Base-by-base conservation (phyloP, 345 rosid genomes). In the Adansonia digitata region DNA sequence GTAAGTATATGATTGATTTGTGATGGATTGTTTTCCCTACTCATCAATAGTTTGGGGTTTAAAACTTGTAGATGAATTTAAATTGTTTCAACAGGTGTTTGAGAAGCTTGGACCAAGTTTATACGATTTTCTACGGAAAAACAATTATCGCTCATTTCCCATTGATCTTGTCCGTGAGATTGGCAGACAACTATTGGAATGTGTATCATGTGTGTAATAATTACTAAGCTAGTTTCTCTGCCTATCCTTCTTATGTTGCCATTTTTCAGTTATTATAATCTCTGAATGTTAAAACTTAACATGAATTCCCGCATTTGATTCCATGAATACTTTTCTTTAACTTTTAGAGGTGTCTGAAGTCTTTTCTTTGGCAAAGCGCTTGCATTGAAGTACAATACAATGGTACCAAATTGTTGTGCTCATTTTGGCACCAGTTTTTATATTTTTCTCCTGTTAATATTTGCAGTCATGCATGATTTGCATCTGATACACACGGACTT, bases 161-260 rank as follows among this genome's bases (percentile, higher is more conserved):
- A 61, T 95, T 92, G 98, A 92, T 57, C 97, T 88, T 87, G 98
- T 95, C 81, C 97, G 98, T 69, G 98, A 95, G 94, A 89, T 95
- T 89, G 98, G 98, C 85, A 84, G 97, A 89, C 99, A 93, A 91
- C 94, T 93, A 76, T 90, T 93, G 98, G 97, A 95, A 82, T 91
- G 94, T 91, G 87, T 95, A 81, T 96, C 99, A 93, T 93, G 99
- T 95, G 97, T 95, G 99, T 93, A 83, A 83, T 75, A 77, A 82
- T 83, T 81, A 29, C 59, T 69, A 48, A 69, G 42, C 72, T 69
- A 69, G 72, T 69, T 27, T 68, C 72, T 69, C 42, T 27, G 42
- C 57, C 6, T 43, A 48, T 69, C 35, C 40, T 42, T 42, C 86
- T 88, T 82, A 76, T 80, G 80, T 83, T 79, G 77, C 79, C 81